Evolutionary conservation across 2,329 filamentous ascomycete genomes (phyloP), one percentile per base, ranked within the genome.

Genomic region (Pseudogymnoascus sp.): DNA sequence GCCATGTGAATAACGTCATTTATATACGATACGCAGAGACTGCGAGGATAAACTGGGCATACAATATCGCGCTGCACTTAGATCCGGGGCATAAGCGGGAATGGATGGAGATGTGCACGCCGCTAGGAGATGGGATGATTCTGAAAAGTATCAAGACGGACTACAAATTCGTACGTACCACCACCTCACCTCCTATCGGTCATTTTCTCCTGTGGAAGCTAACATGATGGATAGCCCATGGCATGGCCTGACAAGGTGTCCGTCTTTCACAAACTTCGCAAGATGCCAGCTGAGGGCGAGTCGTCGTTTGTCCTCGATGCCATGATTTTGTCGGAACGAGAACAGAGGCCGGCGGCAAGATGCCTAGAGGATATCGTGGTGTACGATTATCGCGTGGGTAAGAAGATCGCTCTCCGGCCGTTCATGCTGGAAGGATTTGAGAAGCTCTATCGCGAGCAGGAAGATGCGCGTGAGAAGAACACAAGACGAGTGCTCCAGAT

Each of bases 11-110:
- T 74, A 96, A 96, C 70, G 86, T 93, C 66, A 85, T 84, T 67
- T 96, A 96, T 74, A 86, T 89, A 69, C 84, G 89, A 65, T 96
- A 90, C 74, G 91, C 91, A 37, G 93, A 97, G 74, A 87, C 88
- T 5, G 87, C 86, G 3, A 83, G 93, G 37, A 83, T 93, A 33
- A 90, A 92, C 70, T 96, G 90, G 88, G 81, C 86, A 26, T 80
- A 81, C 63, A 88, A 91, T 70, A 87, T 90, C 68, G 88, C 85
- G 4, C 76, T 80, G 1, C 76, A 84, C 65, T 77, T 85, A 56
- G 86, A 91, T 69, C 83, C 85, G 0, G 74, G 75, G 31, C 81
- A 93, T 67, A 78, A 79, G 63, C 74, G 78, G 44, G 78, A 83
- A 65, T 96, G 92, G 91, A 74, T 77, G 13, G 82, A 88, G 59